A percentile compares a stretch with the other conserved stretches of the same genome.
Evolutionary conservation across 306 rosid genomes (phyloP).

Genomic region (Prunus dulcis): DNA sequence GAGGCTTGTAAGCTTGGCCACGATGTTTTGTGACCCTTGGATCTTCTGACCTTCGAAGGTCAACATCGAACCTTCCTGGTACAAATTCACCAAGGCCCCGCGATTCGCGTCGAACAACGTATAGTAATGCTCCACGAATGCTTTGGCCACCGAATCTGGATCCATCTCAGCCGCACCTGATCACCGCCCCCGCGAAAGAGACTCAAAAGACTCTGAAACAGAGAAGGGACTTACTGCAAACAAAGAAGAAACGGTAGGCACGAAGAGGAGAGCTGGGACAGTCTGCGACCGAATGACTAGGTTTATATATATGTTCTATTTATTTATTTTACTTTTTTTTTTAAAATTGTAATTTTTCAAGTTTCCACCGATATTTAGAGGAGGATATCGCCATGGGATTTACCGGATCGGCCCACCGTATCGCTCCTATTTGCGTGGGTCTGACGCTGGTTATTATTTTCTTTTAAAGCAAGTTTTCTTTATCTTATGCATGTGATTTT

Average conservation of each 20-base stretch:
- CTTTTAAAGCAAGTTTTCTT: too few species aligned
- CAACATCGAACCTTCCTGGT: constrained; percentile 82
- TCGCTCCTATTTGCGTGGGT: too few species aligned
- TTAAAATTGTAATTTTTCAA: background rate
- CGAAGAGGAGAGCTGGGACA: background rate
- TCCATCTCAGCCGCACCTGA: constrained; percentile 53
- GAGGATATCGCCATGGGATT: too few species aligned
- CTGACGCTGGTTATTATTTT: too few species aligned
- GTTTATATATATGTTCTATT: background rate
- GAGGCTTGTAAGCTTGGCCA: constrained; percentile 70
- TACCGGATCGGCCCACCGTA: too few species aligned
- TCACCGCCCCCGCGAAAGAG: background rate
- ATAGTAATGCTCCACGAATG: constrained; percentile 93
- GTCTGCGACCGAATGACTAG: background rate
- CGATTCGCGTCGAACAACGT: constrained; percentile 70
- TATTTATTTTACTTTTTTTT: background rate
- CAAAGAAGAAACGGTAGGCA: background rate
- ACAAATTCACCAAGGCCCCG: constrained; percentile 38
- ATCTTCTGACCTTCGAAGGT: constrained; percentile 93
- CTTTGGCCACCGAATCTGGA: constrained; percentile 75
- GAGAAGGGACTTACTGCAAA: background rate
- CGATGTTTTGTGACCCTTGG: constrained; percentile 68
- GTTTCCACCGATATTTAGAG: background rate
- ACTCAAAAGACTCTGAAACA: background rate
- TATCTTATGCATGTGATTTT: too few species aligned